Percentiles rank a stretch among this genome's conserved stretches.
phyloP scores from a whole-genome alignment of 2,329 filamentous ascomycete genomes.

The Alternaria gansuensis region DNA sequence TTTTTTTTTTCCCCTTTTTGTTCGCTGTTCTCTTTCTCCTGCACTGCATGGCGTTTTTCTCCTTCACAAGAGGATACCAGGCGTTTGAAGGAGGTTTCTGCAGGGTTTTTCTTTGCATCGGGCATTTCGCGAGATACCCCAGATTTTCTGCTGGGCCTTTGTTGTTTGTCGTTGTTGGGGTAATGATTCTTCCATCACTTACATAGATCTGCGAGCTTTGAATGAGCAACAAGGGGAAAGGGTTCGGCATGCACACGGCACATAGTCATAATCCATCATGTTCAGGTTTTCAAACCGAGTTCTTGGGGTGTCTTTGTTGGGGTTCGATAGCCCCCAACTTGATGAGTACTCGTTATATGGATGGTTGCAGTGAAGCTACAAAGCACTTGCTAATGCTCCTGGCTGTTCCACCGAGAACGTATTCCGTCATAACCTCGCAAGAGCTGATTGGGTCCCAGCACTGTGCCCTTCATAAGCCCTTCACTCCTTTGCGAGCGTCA shows the following conservation, averaged over 20 bases:
- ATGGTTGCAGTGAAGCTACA: neutral
- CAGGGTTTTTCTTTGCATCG: neutral
- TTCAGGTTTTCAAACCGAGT: slow-evolving; percentile 6
- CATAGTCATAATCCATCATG: slow-evolving; percentile 20
- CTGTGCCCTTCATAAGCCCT: neutral
- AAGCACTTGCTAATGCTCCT: neutral
- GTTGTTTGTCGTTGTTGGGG: slow-evolving; percentile 1
- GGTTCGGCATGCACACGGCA: slow-evolving; percentile 13
- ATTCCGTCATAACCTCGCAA: neutral
- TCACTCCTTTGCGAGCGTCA: neutral
- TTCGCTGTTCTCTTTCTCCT: slow-evolving; percentile 3
- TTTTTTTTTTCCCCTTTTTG: slow-evolving; percentile 5
- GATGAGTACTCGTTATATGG: neutral
- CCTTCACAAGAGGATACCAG: neutral
- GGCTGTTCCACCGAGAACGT: neutral
- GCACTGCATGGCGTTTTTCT: slow-evolving; percentile 20
- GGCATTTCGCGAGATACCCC: slow-evolving; percentile 18
- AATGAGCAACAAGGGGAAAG: slow-evolving; percentile 11
- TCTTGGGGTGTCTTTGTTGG: slow-evolving; percentile 2
- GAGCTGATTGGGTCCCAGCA: neutral
- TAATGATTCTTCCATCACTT: slow-evolving; percentile 8
- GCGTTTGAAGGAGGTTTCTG: slow-evolving; percentile 1
- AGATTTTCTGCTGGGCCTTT: slow-evolving; percentile 14
- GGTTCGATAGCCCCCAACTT: neutral
- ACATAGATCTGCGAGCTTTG: slow-evolving; percentile 17